These are phyloP conservation scores for Aspergillus tamarii DNA, from an alignment of 2,329 filamentous ascomycete species.

Conservation along the genomic window DNA sequence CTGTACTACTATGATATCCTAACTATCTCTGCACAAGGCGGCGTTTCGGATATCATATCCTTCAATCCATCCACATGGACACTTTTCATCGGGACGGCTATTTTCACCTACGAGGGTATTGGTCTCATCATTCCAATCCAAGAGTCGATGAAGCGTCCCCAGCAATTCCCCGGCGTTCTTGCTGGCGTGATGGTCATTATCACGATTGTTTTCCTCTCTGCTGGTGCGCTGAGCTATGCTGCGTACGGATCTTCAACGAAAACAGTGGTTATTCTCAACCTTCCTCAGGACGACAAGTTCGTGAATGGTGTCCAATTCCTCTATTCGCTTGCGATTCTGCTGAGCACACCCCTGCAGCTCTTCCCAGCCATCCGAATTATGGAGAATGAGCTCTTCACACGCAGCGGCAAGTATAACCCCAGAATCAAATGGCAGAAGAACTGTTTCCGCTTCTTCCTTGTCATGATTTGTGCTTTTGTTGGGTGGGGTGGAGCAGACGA, in stretches of 20 bases:
- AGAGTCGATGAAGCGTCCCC: slow-evolving; percentile 89
- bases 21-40: slow-evolving; percentile 74
- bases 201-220: slow-evolving; percentile 84
- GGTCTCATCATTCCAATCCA: slow-evolving; percentile 98
- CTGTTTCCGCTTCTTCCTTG: slow-evolving; percentile 89
- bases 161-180: slow-evolving; percentile 88
- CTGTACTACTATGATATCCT: slow-evolving; percentile 94
- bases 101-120: slow-evolving; percentile 98
- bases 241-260: slow-evolving; percentile 94
- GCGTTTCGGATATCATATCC: slow-evolving; percentile 79
- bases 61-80: slow-evolving; percentile 96
- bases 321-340: slow-evolving; percentile 95
- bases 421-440: slow-evolving; percentile 99
- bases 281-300: slow-evolving; percentile 92
- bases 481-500: slow-evolving; percentile 92
- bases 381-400: slow-evolving; percentile 89
- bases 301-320: slow-evolving; percentile 96
- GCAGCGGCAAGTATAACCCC: slow-evolving; percentile 95
- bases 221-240: slow-evolving; percentile 92
- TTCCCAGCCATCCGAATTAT: slow-evolving; percentile 97
- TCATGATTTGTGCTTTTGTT: slow-evolving; percentile 80
- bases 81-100: slow-evolving; percentile 96
- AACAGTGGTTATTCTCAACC: slow-evolving; percentile 93
- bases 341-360: slow-evolving; percentile 93
- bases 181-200: slow-evolving; percentile 93